A percentile compares a stretch with the other conserved stretches of the same genome.
phyloP scores from a whole-genome alignment of 2,329 filamentous ascomycete genomes.

The Macrophomina pseudophaseolina region DNA sequence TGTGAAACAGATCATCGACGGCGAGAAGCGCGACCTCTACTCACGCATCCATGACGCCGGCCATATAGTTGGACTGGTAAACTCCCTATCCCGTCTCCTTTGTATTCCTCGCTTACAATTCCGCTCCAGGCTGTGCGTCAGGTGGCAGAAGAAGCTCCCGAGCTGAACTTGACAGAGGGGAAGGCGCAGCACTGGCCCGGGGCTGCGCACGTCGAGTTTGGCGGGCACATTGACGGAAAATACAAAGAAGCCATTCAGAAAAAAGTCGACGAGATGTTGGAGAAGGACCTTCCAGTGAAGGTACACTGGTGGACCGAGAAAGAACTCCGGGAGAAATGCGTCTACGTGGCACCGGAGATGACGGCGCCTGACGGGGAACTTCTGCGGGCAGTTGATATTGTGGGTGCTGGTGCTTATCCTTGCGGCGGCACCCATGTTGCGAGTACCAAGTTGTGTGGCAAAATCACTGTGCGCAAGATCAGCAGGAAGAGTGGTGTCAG shows the following conservation, averaged over 20 bases:
- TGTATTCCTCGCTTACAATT: background rate
- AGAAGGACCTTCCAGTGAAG: constrained; percentile 44
- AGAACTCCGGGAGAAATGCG: constrained; percentile 55
- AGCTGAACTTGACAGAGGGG: constrained; percentile 61
- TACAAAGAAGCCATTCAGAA: constrained; percentile 59
- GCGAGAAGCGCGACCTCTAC: constrained; percentile 64
- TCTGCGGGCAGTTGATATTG: constrained; percentile 70
- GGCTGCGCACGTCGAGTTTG: constrained; percentile 70
- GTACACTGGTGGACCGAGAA: constrained; percentile 72
- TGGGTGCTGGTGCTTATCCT: constrained; percentile 71
- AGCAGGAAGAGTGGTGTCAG: constrained; percentile 18
- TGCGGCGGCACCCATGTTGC: constrained; percentile 77
- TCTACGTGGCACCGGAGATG: constrained; percentile 59
- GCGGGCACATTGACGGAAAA: constrained; percentile 66
- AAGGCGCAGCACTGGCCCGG: constrained; percentile 76
- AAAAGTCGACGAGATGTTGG: constrained; percentile 64
- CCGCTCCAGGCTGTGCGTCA: constrained; percentile 7
- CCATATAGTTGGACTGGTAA: constrained; percentile 72
- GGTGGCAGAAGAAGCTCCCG: constrained; percentile 15
- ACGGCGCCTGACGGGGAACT: constrained; percentile 27
- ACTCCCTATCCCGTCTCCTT: constrained; percentile 51
- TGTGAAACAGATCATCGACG: constrained; percentile 65
- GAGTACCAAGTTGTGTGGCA: constrained; percentile 31
- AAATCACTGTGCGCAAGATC: constrained; percentile 22
- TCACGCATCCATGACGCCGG: constrained; percentile 76